phyloP scores from a whole-genome alignment of 2,329 filamentous ascomycete genomes.

The Epichloe scottii region DNA sequence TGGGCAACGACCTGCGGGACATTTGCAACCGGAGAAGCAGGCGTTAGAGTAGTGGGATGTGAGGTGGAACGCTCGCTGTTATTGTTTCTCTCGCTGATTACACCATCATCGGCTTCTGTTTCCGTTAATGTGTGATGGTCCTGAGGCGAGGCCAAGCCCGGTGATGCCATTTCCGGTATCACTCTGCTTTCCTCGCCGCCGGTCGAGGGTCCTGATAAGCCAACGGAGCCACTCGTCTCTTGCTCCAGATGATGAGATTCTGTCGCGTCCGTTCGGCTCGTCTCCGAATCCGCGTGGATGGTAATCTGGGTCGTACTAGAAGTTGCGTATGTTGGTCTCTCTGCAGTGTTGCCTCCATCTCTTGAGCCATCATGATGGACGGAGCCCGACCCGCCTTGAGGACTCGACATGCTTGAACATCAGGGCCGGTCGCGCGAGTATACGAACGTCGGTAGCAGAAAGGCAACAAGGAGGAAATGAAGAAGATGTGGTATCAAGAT shows the following conservation, averaged over 20 bases:
- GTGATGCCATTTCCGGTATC: not conserved
- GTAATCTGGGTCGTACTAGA: not conserved
- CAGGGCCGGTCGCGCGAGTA: slow-evolving; percentile 4
- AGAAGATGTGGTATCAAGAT: not conserved
- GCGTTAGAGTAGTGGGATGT: not conserved
- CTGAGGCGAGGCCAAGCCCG: not conserved
- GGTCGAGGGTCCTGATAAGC: not conserved
- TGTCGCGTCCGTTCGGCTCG: not conserved
- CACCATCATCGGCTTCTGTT: not conserved
- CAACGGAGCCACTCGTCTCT: not conserved
- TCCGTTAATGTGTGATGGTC: not conserved
- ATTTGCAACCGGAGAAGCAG: not conserved
- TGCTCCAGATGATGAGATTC: not conserved
- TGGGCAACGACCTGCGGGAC: not conserved
- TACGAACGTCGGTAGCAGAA: not conserved
- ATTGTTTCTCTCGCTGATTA: not conserved
- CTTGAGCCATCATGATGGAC: slow-evolving; percentile 5
- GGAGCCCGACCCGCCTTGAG: slow-evolving; percentile 14
- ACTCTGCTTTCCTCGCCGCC: not conserved
- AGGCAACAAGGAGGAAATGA: too few relatives aligned
- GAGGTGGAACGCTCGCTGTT: not conserved
- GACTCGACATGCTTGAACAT: slow-evolving; percentile 22
- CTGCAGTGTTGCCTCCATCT: not conserved
- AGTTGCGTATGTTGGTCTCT: not conserved
- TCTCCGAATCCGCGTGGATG: not conserved